Conservation (phyloP, 2,329 filamentous ascomycete species). For the Nigrograna mackinnonii region DNA sequence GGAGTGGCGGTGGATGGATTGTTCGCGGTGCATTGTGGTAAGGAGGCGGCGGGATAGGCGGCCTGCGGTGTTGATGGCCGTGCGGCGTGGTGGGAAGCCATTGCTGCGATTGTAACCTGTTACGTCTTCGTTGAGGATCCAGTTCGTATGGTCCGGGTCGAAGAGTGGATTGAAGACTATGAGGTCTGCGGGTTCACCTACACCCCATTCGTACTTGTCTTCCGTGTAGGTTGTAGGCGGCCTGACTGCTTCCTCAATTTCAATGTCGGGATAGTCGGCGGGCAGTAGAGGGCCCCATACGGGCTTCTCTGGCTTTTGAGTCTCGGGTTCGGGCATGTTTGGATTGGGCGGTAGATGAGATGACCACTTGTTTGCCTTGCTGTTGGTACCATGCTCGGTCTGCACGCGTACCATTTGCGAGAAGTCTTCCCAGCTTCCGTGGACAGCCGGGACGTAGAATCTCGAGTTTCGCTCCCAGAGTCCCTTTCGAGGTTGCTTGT, state of each 20-base stretch:
- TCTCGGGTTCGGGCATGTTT: slow-evolving; percentile 44
- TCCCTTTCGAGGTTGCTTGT: slow-evolving; percentile 68
- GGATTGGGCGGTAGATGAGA: slow-evolving; percentile 45
- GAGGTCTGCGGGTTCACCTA: slow-evolving; percentile 73
- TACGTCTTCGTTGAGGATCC: slow-evolving; percentile 72
- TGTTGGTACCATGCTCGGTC: slow-evolving; percentile 56
- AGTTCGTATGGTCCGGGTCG: slow-evolving; percentile 70
- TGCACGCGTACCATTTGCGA: slow-evolving; percentile 66
- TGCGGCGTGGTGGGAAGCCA: slow-evolving; percentile 66
- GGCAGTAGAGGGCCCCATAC: slow-evolving; percentile 53
- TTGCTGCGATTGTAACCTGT: slow-evolving; percentile 66
- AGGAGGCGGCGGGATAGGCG: slow-evolving; percentile 70
- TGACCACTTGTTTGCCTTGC: slow-evolving; percentile 49
- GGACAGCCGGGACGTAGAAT: slow-evolving; percentile 74
- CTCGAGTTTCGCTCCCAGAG: slow-evolving; percentile 78
- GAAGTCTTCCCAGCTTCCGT: slow-evolving; percentile 75
- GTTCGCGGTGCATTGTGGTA: slow-evolving; percentile 75
- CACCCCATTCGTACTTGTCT: slow-evolving; percentile 65
- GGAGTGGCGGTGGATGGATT: slow-evolving; percentile 67
- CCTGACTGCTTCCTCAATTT: slow-evolving; percentile 56
- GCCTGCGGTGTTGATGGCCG: slow-evolving; percentile 72
- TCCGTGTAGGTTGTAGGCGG: slow-evolving; percentile 60
- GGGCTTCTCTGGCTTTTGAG: slow-evolving; percentile 46
- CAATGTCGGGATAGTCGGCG: slow-evolving; percentile 49
- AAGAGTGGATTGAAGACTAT: slow-evolving; percentile 81